Evolutionary conservation across 768 basidiomycete genomes (phyloP).

Genomic region (Suillus brevipes): DNA sequence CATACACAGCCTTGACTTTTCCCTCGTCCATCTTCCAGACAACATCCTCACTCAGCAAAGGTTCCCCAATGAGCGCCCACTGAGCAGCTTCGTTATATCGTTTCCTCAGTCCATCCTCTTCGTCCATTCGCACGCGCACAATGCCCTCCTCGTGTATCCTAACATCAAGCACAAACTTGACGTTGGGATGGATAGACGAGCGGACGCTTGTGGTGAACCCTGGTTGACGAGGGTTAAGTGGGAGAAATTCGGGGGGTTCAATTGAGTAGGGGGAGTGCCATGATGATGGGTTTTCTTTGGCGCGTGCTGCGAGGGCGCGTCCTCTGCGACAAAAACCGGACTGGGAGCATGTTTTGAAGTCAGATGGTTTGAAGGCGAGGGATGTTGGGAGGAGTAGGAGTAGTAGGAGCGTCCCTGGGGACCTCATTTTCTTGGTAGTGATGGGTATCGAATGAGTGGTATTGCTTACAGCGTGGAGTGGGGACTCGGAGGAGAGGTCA

Average conservation of each 20-base stretch:
- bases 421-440: background rate
- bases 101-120: slow-evolving; percentile 73
- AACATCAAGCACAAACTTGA: slow-evolving; percentile 80
- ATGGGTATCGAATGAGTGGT: background rate
- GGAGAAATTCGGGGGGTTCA: slow-evolving; percentile 52
- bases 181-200: slow-evolving; percentile 79
- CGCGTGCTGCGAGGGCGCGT: slow-evolving; percentile 77
- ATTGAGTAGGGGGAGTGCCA: slow-evolving; percentile 92
- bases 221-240: slow-evolving; percentile 50
- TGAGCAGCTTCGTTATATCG: slow-evolving; percentile 90
- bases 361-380: slow-evolving; percentile 70
- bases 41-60: slow-evolving; percentile 56
- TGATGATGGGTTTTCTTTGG: slow-evolving; percentile 50
- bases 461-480: background rate
- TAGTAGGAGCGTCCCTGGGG: slow-evolving; percentile 12
- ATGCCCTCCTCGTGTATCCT: slow-evolving; percentile 87
- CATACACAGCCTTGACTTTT: slow-evolving; percentile 64
- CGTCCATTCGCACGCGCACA: slow-evolving; percentile 91
- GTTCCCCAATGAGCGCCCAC: slow-evolving; percentile 84
- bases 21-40: slow-evolving; percentile 68
- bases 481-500: background rate
- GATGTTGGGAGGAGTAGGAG: slow-evolving; percentile 30
- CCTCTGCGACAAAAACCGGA: slow-evolving; percentile 94
- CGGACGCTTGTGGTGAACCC: slow-evolving; percentile 74
- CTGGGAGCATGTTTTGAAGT: slow-evolving; percentile 96